A percentile compares a stretch with the other conserved stretches of the same genome.
These are phyloP conservation scores for Macrolepiota dolichaula DNA, from an alignment of 768 basidiomycete genomes.

Conservation along the genomic window DNA sequence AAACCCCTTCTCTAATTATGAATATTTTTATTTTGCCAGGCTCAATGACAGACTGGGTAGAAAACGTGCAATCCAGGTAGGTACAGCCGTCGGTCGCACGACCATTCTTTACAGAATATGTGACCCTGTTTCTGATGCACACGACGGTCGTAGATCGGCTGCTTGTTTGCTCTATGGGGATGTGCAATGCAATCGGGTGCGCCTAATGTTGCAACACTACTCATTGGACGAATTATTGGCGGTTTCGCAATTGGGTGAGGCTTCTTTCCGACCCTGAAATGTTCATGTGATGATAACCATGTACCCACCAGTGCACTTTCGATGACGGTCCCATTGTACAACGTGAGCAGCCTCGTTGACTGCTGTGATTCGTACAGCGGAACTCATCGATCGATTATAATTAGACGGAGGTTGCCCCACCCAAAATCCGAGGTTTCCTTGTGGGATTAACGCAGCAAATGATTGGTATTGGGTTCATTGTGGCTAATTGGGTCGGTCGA, in stretches of 20 bases:
- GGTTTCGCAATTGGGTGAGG: conserved; percentile 55
- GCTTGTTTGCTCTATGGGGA: conserved; percentile 47
- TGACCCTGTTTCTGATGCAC: not conserved
- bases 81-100: not conserved
- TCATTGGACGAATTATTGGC: conserved; percentile 54
- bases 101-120: not conserved
- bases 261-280: not conserved
- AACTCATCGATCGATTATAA: not conserved
- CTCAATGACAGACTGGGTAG: conserved; percentile 48
- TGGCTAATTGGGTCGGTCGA: conserved; percentile 49
- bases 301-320: conserved; percentile 37
- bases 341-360: conserved; percentile 28
- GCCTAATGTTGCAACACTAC: conserved; percentile 49
- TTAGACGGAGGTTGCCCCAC: conserved; percentile 63
- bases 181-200: conserved; percentile 63
- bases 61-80: conserved; percentile 51
- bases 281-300: not conserved
- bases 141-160: conserved; percentile 36
- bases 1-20: too few relatives aligned
- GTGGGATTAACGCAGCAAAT: conserved; percentile 65
- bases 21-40: too few relatives aligned
- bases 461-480: conserved; percentile 60
- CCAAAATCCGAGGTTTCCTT: conserved; percentile 58
- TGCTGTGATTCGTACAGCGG: not conserved
- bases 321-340: conserved; percentile 56